Base-by-base conservation (phyloP, 2,329 filamentous ascomycete genomes). In the Chalaropsis ovoidea region DNA sequence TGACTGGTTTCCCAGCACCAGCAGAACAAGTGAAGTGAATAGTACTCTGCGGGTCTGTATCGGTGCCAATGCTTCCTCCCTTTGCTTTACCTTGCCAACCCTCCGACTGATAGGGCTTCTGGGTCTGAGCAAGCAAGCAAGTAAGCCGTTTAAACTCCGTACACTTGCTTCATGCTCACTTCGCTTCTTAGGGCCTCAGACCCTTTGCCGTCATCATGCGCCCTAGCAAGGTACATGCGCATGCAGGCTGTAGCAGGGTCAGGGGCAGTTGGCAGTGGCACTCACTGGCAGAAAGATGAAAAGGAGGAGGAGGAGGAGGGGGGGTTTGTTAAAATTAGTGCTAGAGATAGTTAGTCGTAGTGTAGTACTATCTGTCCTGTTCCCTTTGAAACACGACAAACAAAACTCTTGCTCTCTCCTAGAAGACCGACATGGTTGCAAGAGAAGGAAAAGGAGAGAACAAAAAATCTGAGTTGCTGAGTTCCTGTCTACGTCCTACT, bases 201-300 rank as follows among this genome's bases (percentile, higher is more conserved):
- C 52, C 52, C 52, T 56, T 56, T 56, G 52, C 52, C 52, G 52
- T 56, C 52, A 56, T 56, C 52, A 56, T 56, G 52, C 52, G 52
- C 52, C 52, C 52, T 56, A 54, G 49, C 49, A 31, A 54, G 49
- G 49, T 19, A 47, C 13, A 31, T 47, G 17, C 19, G 49, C 19
- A 27, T 24, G 13, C 19, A 54, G 19, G n/a, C 8, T 15, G 19
- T 17, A 22, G 24, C 52, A 10, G 27, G 27, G 27, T 15, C 24
- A 17, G 45, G 7, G 7, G 17, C 45, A 49, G 19, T 15, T 15
- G 8, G 4, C 19, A 24, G 45, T n/a, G 45, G 45, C 4, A 10
- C 19, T 47, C 19, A 6, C 17, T 47, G 43, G 19, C 22, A 49
- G 45, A 19, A 49, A 19, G 19, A 49, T n/a, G 45, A 22, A 49